Evolutionary conservation across 495 filamentous ascomycete species (phyloP).

Genomic region (Baudoinia panamericana): DNA sequence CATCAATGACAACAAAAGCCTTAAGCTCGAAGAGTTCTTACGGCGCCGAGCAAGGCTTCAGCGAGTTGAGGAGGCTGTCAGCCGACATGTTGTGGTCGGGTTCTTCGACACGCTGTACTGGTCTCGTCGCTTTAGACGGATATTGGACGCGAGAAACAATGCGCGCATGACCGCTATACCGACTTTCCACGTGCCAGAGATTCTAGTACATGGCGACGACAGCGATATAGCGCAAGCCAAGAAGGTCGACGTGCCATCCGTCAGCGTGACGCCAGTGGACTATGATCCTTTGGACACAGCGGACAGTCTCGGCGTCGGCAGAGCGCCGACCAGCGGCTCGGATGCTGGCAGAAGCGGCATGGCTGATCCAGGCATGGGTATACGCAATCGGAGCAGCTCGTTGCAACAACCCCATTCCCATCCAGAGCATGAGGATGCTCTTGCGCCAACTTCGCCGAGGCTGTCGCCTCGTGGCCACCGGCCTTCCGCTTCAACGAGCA

Average conservation of each 20-base stretch:
- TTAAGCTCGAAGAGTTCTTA: conserved; percentile 88
- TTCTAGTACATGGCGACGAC: conserved; percentile 61
- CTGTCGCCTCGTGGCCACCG: conserved; percentile 20
- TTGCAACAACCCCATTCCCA: no score
- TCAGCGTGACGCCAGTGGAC: conserved; percentile 19
- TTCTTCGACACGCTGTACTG: conserved; percentile 97
- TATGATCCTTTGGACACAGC: conserved; percentile 7
- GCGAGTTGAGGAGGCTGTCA: conserved; percentile 91
- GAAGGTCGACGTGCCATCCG: conserved; percentile 26
- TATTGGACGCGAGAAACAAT: conserved; percentile 50
- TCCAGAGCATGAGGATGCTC: conserved; percentile 18
- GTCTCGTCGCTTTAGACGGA: conserved; percentile 65
- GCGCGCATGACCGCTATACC: conserved; percentile 65
- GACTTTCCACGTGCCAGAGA: conserved; percentile 77
- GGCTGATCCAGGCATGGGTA: conserved; percentile 15
- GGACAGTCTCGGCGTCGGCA: conserved; percentile 5
- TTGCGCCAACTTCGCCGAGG: conserved; percentile 12
- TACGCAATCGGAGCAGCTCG: conserved; percentile 27
- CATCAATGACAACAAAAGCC: conserved; percentile 91
- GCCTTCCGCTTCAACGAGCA: conserved; percentile 16
- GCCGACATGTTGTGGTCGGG: conserved; percentile 71
- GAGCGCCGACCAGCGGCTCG: conserved; percentile 16
- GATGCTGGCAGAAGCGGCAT: conserved; percentile 20
- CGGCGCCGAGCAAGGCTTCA: conserved; percentile 80
- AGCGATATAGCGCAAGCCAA: conserved; percentile 26